Base-by-base conservation (phyloP, 1,284 basidiomycete genomes). In the Pterulicium gracile region DNA sequence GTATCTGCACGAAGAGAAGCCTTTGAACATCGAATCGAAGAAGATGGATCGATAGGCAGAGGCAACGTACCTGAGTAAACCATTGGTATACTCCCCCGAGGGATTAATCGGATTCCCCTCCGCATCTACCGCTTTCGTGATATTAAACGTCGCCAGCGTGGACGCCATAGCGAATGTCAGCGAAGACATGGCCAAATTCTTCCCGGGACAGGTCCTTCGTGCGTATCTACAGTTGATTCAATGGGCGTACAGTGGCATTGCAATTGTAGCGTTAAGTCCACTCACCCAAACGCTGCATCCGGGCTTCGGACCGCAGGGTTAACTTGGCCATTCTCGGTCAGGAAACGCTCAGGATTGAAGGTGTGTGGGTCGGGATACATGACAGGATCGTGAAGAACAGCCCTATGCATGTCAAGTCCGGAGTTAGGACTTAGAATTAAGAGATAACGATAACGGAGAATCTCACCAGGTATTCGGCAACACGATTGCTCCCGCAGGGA, bases 321-420 rank as follows among this genome's bases (percentile, higher is more conserved):
- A 17, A 41, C 10, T n/a, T 15, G 39, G 10, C 39, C 19, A 41
- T 41, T 17, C 39, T n/a, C 18, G n/a, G 42, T 44, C 2, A 47
- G 43, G 23, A 47, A 47, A 10, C 47, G 47, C 18, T 47, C 47
- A 14, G 47, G 47, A 5, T 32, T 27, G 43, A 47, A 47, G 12
- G 17, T 34, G 14, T 47, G 17, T 14, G 47, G 47, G 24, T 47
- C 13, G 14, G 47, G 47, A 46, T 47, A 47, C 7, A 47, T 19
- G n/a, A 32, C 19, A 17, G 42, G 42, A 47, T 47, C 44, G 3
- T 24, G 43, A 27, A 41, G 19, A 7, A 41, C 18, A 10, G 39
- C 39, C 39, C 39, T 41, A 41, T 15, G 10, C 39, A 19, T 34
- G 15, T 10, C 15, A n/a, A 19, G 39, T 41, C 13, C 10, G 19